Base-by-base conservation (phyloP, 768 basidiomycete species). In the Boletales sp. region DNA sequence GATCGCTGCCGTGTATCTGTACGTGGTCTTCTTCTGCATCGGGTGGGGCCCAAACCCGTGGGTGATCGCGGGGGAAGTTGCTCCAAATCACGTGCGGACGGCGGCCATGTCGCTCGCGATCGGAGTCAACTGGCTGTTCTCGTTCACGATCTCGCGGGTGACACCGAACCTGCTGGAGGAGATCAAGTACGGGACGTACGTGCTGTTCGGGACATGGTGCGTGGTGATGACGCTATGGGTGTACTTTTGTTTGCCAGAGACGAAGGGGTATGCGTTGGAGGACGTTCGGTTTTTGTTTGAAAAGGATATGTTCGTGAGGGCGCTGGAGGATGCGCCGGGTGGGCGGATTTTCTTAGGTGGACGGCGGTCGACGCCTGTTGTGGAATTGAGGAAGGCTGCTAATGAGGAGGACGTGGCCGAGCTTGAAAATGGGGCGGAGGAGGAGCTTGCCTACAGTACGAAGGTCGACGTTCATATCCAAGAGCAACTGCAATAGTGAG, bases 181-280 rank as follows among this genome's bases (percentile, higher is more conserved):
- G 35, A 64, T 68, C 54, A 62, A 18, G 17, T 64, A 64, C 14
- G 65, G 65, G 34, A 71, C 71, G 36, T 71, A 63, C 48, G 46
- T 72, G 8, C 18, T 69, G 27, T 71, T 69, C 37, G 70, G 71
- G 8, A 5, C 50, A 43, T 61, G 58, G 40, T 72, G 67, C 48
- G 15, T 72, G 32, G 36, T 68, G 40, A 67, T 73, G 62, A 60
- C 64, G 36, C 47, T 39, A 8, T 75, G 67, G 70, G 64, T 64
- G 21, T 69, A 70, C 54, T 54, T 74, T 43, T 65, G 63, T 54
- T 53, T 75, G 31, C 74, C 74, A 17, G 74, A 75, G 61, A 75
- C 74, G 11, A 71, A 54, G 43, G 68, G 71, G 30, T 65, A 69
- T 40, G 66, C 67, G 13, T 54, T 74, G 36, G 73, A 74, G 58